Base-by-base conservation (phyloP, 1,139 yeast genomes). In the Diutina pseudorugosa region DNA sequence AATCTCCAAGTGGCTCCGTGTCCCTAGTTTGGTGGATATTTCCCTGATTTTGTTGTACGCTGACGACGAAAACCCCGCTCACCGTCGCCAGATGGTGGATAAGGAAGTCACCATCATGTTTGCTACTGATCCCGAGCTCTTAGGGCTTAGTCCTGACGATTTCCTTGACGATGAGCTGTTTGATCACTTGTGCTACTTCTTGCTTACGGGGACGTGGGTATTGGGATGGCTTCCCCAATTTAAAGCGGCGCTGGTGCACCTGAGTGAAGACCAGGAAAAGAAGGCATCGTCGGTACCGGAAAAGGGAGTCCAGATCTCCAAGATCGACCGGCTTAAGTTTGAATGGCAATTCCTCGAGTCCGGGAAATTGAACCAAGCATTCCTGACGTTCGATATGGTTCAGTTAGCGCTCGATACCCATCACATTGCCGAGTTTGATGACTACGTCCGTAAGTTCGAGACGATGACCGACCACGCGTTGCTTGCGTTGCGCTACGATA, bases 401-500 rank as follows among this genome's bases (percentile, higher is more conserved):
- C 70, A 61, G 53, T 61, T 74, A 52, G 73, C 77, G 0, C 65
- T 73, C 55, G 67, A 63, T 53, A 59, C 66, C 42, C 73, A 69
- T 16, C 70, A 76, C 18, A 61, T 74, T 8, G 59, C 59, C 0
- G 70, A 71, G 50, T 89, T 83, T 61, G 79, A 81, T 55, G 65
- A 65, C 3, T 66, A 78, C 1, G 65, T 83, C 0, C 56, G 62
- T 1, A 70, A 68, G 1, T 76, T 86, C 57, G 73, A 73, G 53
- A 58, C 61, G 2, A 70, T 85, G 43, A 72, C 78, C 21, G 71
- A 72, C 48, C 70, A 71, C 30, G 69, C 85, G 4, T 67, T 85
- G 52, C 61, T 82, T 21, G 74, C 84, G 2, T 67, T 88, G 48
- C 70, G 95, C 52, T 82, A 82, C 57, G 93, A 85, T 61, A 64